Conservation (phyloP, 768 basidiomycete genomes). For the Glaciozyma antarctica region DNA sequence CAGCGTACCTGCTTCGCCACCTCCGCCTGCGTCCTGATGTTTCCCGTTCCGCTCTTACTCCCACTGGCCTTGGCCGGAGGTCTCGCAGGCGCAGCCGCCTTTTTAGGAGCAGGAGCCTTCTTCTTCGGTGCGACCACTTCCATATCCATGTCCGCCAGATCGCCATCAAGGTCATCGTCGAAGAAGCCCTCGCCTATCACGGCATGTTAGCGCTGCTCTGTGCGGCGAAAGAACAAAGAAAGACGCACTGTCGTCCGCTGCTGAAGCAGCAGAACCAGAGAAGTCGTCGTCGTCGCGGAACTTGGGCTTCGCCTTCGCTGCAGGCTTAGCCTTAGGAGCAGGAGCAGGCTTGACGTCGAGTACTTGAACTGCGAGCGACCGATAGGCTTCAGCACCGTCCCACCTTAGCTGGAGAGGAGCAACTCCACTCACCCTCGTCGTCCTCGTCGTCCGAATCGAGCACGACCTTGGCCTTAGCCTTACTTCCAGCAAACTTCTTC, state of each 20-base stretch:
- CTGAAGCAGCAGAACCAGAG: background rate
- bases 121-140: constrained; percentile 4
- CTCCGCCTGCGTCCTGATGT: constrained; percentile 39
- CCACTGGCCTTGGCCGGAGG: background rate
- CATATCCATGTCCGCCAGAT: constrained; percentile 7
- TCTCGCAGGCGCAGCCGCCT: background rate
- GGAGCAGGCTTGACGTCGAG: background rate
- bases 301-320: background rate
- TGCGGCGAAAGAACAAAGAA: background rate
- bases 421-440: background rate
- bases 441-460: constrained; percentile 16
- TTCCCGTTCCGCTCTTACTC: constrained; percentile 25
- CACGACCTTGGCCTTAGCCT: constrained; percentile 2
- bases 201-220: background rate
- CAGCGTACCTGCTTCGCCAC: constrained; percentile 14
- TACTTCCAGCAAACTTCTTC: background rate
- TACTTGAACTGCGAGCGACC: background rate
- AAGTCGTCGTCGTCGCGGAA: constrained; percentile 20
- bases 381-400: background rate
- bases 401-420: too few species aligned
- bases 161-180: constrained; percentile 28
- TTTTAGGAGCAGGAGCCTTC: background rate
- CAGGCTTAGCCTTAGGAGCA: background rate
- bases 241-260: constrained; percentile 13
- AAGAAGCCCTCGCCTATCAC: constrained; percentile 20